phyloP scores from a whole-genome alignment of 805 yeast species.

The Lachancea mirantina region DNA sequence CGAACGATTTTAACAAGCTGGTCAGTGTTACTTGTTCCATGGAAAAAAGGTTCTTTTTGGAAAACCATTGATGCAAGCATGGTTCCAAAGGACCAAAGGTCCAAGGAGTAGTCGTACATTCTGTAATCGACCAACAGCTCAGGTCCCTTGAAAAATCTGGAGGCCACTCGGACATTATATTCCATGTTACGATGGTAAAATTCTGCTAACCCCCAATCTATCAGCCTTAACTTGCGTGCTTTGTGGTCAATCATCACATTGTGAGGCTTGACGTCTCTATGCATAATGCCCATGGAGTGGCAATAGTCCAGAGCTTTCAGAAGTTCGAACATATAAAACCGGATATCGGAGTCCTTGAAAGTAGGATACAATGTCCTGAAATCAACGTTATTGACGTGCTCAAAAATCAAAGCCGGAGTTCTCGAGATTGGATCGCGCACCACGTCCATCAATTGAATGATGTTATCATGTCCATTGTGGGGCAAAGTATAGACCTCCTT shows the following conservation, averaged over 20 bases:
- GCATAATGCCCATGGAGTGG: conserved; percentile 94
- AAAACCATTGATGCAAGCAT: conserved; percentile 87
- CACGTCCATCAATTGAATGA: conserved; percentile 68
- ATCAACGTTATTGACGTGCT: conserved; percentile 74
- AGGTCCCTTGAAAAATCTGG: conserved; percentile 90
- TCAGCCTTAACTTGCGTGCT: conserved; percentile 61
- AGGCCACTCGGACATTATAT: conserved; percentile 89
- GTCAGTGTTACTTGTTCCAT: conserved; percentile 85
- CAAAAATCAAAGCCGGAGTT: conserved; percentile 84
- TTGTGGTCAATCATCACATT: conserved; percentile 91
- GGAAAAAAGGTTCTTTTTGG: conserved; percentile 86
- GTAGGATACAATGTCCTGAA: conserved; percentile 76
- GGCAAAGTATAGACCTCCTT: conserved; percentile 25
- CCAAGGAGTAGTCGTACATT: conserved; percentile 85
- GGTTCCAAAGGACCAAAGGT: conserved; percentile 91
- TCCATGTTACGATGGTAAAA: conserved; percentile 85
- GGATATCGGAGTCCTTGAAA: conserved; percentile 66
- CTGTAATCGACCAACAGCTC: conserved; percentile 80
- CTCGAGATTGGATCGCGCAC: conserved; percentile 73
- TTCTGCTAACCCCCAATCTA: conserved; percentile 96
- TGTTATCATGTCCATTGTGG: conserved; percentile 49
- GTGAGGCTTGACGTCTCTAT: conserved; percentile 92
- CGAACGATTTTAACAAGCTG: conserved; percentile 85
- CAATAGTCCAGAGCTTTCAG: conserved; percentile 80
- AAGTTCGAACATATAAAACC: conserved; percentile 74